Conservation (phyloP, 257 asterid species). For the Ilex aquifolium region DNA sequence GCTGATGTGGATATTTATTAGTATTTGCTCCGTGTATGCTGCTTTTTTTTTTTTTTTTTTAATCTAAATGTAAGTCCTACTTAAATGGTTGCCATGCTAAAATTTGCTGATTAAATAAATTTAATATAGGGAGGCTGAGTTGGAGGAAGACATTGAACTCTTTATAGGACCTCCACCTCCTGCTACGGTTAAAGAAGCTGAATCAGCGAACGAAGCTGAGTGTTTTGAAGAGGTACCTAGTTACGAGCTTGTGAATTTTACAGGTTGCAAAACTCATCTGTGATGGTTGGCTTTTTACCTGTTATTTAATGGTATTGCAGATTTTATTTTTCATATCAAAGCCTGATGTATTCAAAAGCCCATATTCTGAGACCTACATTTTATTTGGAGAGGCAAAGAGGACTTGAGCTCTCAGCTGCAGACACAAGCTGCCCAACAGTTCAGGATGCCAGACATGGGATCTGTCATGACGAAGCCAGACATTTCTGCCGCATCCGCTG, state of each 20-base stretch:
- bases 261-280: slow-evolving; percentile 68
- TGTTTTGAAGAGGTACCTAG: slow-evolving; percentile 88
- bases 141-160: slow-evolving; percentile 49
- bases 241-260: background rate
- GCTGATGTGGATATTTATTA: no score
- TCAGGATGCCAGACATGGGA: slow-evolving; percentile 75
- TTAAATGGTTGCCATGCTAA: slow-evolving; percentile 13
- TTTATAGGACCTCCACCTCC: slow-evolving; percentile 98
- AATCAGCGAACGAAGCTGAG: slow-evolving; percentile 92
- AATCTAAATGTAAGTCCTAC: no score
- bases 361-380: slow-evolving; percentile 71
- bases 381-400: slow-evolving; percentile 94
- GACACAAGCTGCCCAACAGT: slow-evolving; percentile 90
- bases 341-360: slow-evolving; percentile 92
- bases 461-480: slow-evolving; percentile 60
- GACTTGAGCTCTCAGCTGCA: slow-evolving; percentile 93
- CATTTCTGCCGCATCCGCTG: slow-evolving; percentile 28
- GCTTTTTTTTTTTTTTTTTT: background rate
- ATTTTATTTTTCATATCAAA: slow-evolving; percentile 74
- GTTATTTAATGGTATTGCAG: slow-evolving; percentile 27
- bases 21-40: background rate
- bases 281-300: background rate
- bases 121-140: slow-evolving; percentile 87
- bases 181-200: slow-evolving; percentile 79
- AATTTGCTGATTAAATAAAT: slow-evolving; percentile 15